phyloP scores from a whole-genome alignment of 2,329 filamentous ascomycete species.

The Lecanicillium sp. region DNA sequence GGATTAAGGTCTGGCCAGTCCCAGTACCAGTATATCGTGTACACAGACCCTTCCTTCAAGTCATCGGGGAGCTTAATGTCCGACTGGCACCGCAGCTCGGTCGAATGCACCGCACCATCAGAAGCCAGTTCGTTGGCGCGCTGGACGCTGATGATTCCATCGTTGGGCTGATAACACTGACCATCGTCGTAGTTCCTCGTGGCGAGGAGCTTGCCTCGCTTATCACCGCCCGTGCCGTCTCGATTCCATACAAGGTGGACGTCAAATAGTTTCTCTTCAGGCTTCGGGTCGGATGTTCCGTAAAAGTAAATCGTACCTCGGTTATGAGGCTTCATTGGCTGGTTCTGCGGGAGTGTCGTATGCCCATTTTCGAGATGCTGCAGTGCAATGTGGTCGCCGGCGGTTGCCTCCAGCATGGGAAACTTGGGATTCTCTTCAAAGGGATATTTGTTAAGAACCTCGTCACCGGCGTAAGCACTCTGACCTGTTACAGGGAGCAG shows the following conservation, averaged over 20 bases:
- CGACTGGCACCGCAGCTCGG: slow-evolving; percentile 70
- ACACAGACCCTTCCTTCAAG: slow-evolving; percentile 51
- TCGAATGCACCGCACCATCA: slow-evolving; percentile 42
- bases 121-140: slow-evolving; percentile 51
- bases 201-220: slow-evolving; percentile 65
- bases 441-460: slow-evolving; percentile 37
- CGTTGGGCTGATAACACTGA: slow-evolving; percentile 76
- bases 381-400: slow-evolving; percentile 58
- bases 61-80: slow-evolving; percentile 67
- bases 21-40: slow-evolving; percentile 95
- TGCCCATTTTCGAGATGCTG: slow-evolving; percentile 71
- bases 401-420: slow-evolving; percentile 51
- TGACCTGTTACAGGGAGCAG: slow-evolving; percentile 56
- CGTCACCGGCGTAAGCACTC: slow-evolving; percentile 52
- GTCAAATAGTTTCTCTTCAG: slow-evolving; percentile 42
- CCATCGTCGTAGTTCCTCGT: slow-evolving; percentile 82
- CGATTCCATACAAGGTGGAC: slow-evolving; percentile 72
- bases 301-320: slow-evolving; percentile 69
- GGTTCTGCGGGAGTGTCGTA: slow-evolving; percentile 51
- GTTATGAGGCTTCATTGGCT: slow-evolving; percentile 52
- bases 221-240: slow-evolving; percentile 73
- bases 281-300: slow-evolving; percentile 53
- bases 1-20: slow-evolving; percentile 66
- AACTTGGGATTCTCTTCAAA: slow-evolving; percentile 36
- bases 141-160: slow-evolving; percentile 43